Percentiles rank a stretch among this genome's conserved stretches.
Conservation (phyloP, 2,329 filamentous ascomycete species). For the Escovopsis sp. region DNA sequence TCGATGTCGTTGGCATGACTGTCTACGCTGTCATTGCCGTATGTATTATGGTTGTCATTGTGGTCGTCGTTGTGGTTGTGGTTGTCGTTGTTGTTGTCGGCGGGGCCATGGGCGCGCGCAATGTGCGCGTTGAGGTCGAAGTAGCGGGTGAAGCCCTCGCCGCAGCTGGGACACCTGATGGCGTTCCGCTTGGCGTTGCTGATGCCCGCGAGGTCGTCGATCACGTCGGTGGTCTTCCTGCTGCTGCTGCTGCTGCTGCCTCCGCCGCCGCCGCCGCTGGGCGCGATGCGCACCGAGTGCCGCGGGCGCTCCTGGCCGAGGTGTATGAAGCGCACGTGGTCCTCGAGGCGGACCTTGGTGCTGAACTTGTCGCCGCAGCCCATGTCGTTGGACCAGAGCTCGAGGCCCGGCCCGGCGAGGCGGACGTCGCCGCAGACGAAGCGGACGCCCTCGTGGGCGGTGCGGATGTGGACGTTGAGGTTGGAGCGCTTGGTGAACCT, state of each 20-base stretch:
- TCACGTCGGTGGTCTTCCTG: slow-evolving; percentile 12
- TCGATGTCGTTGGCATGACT: no score
- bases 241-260: no score
- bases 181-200: slow-evolving; percentile 26
- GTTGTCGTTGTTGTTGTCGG: no score
- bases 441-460: slow-evolving; percentile 59
- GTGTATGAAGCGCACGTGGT: slow-evolving; percentile 74
- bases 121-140: slow-evolving; percentile 35
- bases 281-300: slow-evolving; percentile 8
- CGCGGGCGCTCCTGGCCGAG: slow-evolving; percentile 41
- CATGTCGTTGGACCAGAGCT: slow-evolving; percentile 47
- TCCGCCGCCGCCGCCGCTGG: no score
- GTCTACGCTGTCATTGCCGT: no score
- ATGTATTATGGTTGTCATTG: no score
- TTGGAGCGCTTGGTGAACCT: slow-evolving; percentile 77
- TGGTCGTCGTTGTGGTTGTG: no score
- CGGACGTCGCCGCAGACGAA: slow-evolving; percentile 67
- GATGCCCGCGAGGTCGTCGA: slow-evolving; percentile 30
- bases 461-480: slow-evolving; percentile 62
- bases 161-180: slow-evolving; percentile 31
- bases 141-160: slow-evolving; percentile 32
- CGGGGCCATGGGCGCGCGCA: slow-evolving; percentile 13
- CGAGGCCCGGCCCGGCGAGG: slow-evolving; percentile 40
- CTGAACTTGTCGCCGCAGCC: slow-evolving; percentile 65
- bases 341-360: slow-evolving; percentile 64